Conservation (phyloP, 2,329 filamentous ascomycete genomes). For the Cercospora beticola region DNA sequence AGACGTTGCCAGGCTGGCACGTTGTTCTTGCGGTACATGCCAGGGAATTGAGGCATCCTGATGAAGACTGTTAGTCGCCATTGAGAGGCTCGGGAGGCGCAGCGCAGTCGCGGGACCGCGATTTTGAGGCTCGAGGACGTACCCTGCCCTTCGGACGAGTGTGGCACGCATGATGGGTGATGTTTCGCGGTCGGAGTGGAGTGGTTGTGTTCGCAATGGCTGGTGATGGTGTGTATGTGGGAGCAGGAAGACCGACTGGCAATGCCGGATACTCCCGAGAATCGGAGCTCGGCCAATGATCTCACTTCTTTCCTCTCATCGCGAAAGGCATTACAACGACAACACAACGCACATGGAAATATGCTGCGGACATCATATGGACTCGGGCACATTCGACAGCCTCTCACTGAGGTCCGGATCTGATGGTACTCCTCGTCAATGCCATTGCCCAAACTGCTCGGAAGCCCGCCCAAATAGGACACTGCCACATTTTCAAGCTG, state of each 20-base stretch:
- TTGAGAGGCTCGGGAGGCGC: neutral
- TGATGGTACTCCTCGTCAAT: neutral
- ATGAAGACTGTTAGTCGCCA: conserved; percentile 14
- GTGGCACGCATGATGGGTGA: conserved; percentile 19
- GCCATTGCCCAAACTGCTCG: neutral
- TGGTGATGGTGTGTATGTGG: neutral
- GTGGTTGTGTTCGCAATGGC: conserved; percentile 1
- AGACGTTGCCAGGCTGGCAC: conserved; percentile 72
- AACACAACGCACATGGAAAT: neutral
- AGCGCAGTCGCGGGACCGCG: conserved; percentile 2
- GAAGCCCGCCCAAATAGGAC: neutral
- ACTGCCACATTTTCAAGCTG: neutral
- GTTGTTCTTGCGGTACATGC: conserved; percentile 70
- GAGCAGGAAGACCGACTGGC: neutral
- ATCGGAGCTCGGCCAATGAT: neutral
- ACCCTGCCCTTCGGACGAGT: conserved; percentile 16
- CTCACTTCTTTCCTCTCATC: neutral
- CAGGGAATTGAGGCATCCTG: conserved; percentile 32
- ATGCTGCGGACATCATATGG: neutral
- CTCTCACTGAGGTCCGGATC: neutral
- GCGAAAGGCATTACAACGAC: neutral
- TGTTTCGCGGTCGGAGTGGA: conserved; percentile 2
- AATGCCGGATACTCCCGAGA: neutral
- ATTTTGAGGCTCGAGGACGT: neutral
- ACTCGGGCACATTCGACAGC: neutral